Evolutionary conservation across 176 grass and related monocot genomes (phyloP).

Genomic region (Cymbopogon citratus): DNA sequence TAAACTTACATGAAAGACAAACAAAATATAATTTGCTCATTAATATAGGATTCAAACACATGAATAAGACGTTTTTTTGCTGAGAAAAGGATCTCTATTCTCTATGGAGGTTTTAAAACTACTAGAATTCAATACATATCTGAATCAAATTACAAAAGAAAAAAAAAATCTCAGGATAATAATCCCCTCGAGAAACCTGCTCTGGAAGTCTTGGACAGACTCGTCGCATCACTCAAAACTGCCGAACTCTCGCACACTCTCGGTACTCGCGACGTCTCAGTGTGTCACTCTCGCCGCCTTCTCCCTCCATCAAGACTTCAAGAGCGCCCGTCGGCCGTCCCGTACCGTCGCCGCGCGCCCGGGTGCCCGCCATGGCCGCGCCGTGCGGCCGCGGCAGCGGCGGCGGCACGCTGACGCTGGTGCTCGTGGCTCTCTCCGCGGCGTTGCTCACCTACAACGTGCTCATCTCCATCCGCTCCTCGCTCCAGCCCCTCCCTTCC

Average conservation of each 20-base stretch:
- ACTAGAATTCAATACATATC: too few species aligned
- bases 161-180: too few species aligned
- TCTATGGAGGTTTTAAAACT: too few species aligned
- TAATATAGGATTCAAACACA: too few species aligned
- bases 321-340: too few species aligned
- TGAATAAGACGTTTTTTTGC: too few species aligned
- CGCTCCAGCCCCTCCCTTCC: constrained; percentile 21
- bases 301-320: background rate
- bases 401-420: constrained; percentile 3
- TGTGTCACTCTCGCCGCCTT: background rate
- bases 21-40: too few species aligned
- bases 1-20: too few species aligned
- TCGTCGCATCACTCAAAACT: background rate
- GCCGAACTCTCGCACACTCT: background rate
- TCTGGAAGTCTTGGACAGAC: too few species aligned
- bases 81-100: too few species aligned
- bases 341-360: background rate
- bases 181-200: too few species aligned
- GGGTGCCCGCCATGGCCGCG: constrained; percentile 35
- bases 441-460: constrained; percentile 71
- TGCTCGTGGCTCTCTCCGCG: constrained; percentile 45
- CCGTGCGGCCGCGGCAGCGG: constrained; percentile 11
- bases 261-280: background rate
- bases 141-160: too few species aligned
- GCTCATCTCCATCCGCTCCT: constrained; percentile 42